phyloP scores from a whole-genome alignment of 495 filamentous ascomycete genomes.

The Trichoderma erinaceum region DNA sequence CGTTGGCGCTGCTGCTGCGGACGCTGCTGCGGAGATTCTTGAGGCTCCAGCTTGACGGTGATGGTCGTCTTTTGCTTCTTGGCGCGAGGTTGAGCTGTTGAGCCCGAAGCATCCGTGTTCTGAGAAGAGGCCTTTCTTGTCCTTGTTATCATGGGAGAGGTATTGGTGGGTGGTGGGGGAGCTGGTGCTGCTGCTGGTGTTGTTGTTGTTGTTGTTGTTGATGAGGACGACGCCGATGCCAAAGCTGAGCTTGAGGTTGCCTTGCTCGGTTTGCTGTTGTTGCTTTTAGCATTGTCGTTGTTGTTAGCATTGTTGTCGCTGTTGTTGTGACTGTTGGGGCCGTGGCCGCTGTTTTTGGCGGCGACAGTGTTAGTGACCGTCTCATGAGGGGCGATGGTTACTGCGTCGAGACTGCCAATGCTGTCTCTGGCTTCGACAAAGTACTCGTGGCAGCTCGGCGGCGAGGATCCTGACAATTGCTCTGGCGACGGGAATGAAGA shows the following conservation, averaged over 20 bases:
- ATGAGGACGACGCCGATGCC: background rate
- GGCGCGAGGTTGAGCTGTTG: background rate
- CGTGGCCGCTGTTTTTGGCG: background rate
- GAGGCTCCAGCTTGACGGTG: background rate
- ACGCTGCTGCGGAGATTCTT: background rate
- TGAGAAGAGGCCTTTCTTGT: conserved; percentile 1
- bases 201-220: background rate
- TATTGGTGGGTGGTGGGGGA: background rate
- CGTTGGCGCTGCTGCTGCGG: too few species aligned
- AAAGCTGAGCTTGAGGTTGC: background rate
- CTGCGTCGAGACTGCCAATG: background rate
- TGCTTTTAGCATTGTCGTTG: background rate
- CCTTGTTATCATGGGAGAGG: background rate
- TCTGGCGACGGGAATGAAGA: background rate
- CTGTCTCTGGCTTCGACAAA: background rate
- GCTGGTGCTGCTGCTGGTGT: background rate
- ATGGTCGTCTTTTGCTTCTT: conserved; percentile 1
- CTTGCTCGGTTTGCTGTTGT: background rate
- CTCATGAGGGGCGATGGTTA: background rate
- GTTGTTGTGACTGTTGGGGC: background rate
- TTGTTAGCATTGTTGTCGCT: background rate
- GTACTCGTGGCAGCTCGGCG: background rate
- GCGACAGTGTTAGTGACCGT: background rate
- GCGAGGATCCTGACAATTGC: background rate
- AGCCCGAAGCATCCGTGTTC: background rate